These are phyloP conservation scores for Ogataea trehaloabstinens DNA, from an alignment of 805 yeast species.

Conservation along the genomic window DNA sequence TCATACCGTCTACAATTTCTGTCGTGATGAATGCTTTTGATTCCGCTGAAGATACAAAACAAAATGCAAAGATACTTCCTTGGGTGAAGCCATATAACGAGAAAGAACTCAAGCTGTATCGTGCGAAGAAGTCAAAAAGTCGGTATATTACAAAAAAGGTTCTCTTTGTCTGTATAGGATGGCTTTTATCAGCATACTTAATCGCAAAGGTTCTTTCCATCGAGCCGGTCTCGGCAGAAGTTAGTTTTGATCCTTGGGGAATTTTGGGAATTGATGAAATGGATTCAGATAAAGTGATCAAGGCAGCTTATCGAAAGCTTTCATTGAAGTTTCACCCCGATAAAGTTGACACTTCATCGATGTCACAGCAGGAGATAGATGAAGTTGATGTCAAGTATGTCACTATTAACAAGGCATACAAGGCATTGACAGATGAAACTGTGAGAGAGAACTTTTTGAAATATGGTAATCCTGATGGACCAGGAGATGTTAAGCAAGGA, in stretches of 20 bases:
- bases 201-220: constrained; percentile 41
- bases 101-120: constrained; percentile 29
- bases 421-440: constrained; percentile 88
- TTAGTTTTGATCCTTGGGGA: constrained; percentile 84
- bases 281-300: constrained; percentile 73
- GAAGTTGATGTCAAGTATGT: constrained; percentile 75
- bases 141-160: constrained; percentile 35
- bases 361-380: constrained; percentile 52
- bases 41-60: constrained; percentile 2
- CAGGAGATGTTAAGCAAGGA: constrained; percentile 85
- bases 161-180: constrained; percentile 47
- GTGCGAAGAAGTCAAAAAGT: constrained; percentile 22
- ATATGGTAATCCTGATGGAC: constrained; percentile 98
- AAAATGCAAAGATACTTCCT: constrained; percentile 21
- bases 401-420: constrained; percentile 85
- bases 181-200: constrained; percentile 53
- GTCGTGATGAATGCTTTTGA: constrained; percentile 10
- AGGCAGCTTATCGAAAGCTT: constrained; percentile 78
- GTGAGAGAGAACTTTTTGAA: constrained; percentile 77
- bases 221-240: constrained; percentile 41
- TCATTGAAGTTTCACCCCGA: constrained; percentile 93
- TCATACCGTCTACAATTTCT: constrained; percentile 52
- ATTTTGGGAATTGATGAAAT: constrained; percentile 69
- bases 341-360: constrained; percentile 64
- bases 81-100: constrained; percentile 37